Base-by-base conservation (phyloP, 208 protist species). In the Leishmania mexicana region DNA sequence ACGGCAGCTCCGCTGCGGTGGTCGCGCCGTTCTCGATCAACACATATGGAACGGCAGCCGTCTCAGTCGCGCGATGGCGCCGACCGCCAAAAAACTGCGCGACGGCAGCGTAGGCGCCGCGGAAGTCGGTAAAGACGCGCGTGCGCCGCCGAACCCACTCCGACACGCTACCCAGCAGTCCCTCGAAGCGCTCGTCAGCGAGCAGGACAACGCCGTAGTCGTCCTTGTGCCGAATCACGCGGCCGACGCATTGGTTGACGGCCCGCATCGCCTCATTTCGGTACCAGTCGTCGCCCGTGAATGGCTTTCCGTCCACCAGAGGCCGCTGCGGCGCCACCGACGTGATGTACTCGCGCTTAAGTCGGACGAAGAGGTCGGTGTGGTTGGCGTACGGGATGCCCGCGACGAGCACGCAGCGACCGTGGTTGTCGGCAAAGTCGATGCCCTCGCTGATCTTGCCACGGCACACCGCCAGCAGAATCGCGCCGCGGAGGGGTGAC, bases 401-500 rank as follows among this genome's bases (percentile, higher is more conserved):
- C 7, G 93, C 96, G 53, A 99, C 94, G 2, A 99, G 77, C 1
- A 99, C 99, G 51, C 96, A 98, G 11, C 99, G 93, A 42, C 96
- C 98, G 83, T 99, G 94, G 38, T 93, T 58, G 83, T 99, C 98
- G 28, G 97, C 91, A 83, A 99, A 99, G 85, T 99, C 98, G n/a
- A 99, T 83, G 42, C 99, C 99, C 86, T 99, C 99, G 81, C 97
- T 99, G 40, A 99, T 90, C 82, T 99, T 99, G 47, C 98, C 99
- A n/a, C 99, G 91, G 76, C 97, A 99, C 2, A 99, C 98, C 5
- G 98, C 98, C 62, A 99, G 93, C 13, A 99, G 93, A 17, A 99
- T 83, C 7, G 98, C 98, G 1, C 98, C 98, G 28, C 87, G 81
- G 10, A 80, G 60, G 19, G 87, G 88, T 2, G 67, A 75, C 38